Conservation (phyloP, 805 yeast species). For the Suhomyces sp. region DNA sequence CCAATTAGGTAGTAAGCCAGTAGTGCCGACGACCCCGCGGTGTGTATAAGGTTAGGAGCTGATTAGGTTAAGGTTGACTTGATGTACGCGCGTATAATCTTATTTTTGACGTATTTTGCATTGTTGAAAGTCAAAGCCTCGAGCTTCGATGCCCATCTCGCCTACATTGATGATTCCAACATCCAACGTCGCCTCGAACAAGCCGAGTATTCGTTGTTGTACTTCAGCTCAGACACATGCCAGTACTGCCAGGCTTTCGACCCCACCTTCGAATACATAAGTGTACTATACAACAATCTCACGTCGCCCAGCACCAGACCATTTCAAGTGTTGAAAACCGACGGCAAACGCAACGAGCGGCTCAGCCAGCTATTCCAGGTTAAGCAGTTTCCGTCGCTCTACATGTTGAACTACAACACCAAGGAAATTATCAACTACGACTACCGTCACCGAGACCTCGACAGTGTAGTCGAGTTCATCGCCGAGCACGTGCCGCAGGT, state of each 20-base stretch:
- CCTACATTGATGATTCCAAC: conserved; percentile 5
- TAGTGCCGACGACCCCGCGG: not conserved
- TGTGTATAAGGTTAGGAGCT: not conserved
- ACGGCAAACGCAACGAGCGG: conserved; percentile 25
- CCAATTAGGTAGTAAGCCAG: not conserved
- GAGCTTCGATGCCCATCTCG: not conserved
- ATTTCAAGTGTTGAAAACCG: conserved; percentile 32
- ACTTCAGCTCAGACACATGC: conserved; percentile 44
- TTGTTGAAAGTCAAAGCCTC: not conserved
- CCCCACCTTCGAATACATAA: conserved; percentile 37
- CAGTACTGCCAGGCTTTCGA: conserved; percentile 30
- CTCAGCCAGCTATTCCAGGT: conserved; percentile 40
- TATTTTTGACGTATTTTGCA: not conserved
- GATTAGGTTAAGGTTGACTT: not conserved
- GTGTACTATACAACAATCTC: conserved; percentile 39
- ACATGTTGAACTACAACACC: conserved; percentile 42
- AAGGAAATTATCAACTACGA: conserved; percentile 37
- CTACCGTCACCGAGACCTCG: conserved; percentile 20
- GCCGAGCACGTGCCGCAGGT: conserved; percentile 10
- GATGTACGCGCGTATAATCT: not conserved
- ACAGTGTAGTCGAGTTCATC: conserved; percentile 16
- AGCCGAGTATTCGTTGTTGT: conserved; percentile 39
- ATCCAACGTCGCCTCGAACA: conserved; percentile 15
- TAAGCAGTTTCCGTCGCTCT: conserved; percentile 47
- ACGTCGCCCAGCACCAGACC: conserved; percentile 8